Evolutionary conservation across 768 basidiomycete species (phyloP).

Genomic region (Pholiota molesta): DNA sequence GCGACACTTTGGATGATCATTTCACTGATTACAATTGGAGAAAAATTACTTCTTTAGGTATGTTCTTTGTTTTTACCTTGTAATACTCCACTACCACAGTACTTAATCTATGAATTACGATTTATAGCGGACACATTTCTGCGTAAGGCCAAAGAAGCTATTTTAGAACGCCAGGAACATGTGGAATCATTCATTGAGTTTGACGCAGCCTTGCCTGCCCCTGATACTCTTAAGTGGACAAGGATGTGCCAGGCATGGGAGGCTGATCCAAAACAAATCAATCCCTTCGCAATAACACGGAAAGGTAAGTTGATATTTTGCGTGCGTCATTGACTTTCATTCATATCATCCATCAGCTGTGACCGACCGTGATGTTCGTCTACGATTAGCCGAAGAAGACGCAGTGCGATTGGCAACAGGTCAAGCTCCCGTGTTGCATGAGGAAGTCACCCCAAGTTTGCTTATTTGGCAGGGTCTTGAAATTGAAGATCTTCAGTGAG

Average conservation of each 20-base stretch:
- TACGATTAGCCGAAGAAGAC: constrained; percentile 28
- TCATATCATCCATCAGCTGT: constrained; percentile 8
- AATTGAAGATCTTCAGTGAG: constrained; percentile 37
- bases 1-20: constrained; percentile 13
- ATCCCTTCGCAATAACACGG: constrained; percentile 22
- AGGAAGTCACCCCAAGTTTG: constrained; percentile 22
- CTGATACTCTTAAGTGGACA: constrained; percentile 21
- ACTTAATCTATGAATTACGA: not conserved
- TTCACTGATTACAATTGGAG: constrained; percentile 12
- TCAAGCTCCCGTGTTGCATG: constrained; percentile 10
- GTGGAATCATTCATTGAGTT: constrained; percentile 11
- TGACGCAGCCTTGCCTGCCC: constrained; percentile 9
- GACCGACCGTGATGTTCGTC: constrained; percentile 20
- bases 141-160: constrained; percentile 9
- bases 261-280: constrained; percentile 15
- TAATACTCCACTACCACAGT: not conserved
- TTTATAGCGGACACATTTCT: constrained; percentile 11
- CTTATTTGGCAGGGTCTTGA: constrained; percentile 33
- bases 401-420: constrained; percentile 8
- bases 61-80: not conserved
- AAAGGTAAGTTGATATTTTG: not conserved
- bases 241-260: constrained; percentile 25
- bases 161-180: constrained; percentile 4
- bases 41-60: constrained; percentile 9
- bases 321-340: too few species aligned